Conservation (phyloP, 306 rosid species). For the Prunus padus region DNA sequence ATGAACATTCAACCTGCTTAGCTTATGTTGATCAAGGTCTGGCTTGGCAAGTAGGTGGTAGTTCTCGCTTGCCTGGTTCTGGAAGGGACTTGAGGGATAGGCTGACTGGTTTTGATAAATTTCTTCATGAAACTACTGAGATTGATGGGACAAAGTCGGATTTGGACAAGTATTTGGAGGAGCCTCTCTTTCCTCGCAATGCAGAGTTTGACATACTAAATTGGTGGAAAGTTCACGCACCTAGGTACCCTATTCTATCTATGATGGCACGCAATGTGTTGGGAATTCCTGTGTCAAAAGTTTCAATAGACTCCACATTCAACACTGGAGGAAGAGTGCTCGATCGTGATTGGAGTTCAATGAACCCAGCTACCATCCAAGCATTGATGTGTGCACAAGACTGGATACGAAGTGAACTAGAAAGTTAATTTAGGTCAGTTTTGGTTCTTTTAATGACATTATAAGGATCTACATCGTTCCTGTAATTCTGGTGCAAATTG, state of each 20-base stretch:
- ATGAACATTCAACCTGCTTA: slow-evolving; percentile 80
- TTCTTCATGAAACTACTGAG: slow-evolving; percentile 76
- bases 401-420: slow-evolving; percentile 93
- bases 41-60: slow-evolving; percentile 68
- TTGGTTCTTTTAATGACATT: background rate
- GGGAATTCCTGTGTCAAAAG: slow-evolving; percentile 82
- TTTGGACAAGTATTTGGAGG: slow-evolving; percentile 91
- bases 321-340: slow-evolving; percentile 52
- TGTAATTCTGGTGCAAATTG: slow-evolving; percentile 31
- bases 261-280: slow-evolving; percentile 96
- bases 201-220: slow-evolving; percentile 75
- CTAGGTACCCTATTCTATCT: slow-evolving; percentile 87
- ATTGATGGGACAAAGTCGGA: slow-evolving; percentile 80
- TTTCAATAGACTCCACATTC: slow-evolving; percentile 59
- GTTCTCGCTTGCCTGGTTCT: slow-evolving; percentile 48
- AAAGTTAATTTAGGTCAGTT: slow-evolving; percentile 40
- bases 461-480: background rate
- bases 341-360: slow-evolving; percentile 76
- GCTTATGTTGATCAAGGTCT: slow-evolving; percentile 76
- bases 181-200: slow-evolving; percentile 86
- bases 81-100: slow-evolving; percentile 76
- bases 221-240: slow-evolving; percentile 99
- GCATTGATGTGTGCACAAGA: slow-evolving; percentile 94
- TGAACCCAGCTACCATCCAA: slow-evolving; percentile 66
- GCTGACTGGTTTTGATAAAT: slow-evolving; percentile 90